Percentiles rank a stretch among this genome's conserved stretches.
phyloP scores from a whole-genome alignment of 2,329 filamentous ascomycete species.

The Aspergillus novofumigatus region DNA sequence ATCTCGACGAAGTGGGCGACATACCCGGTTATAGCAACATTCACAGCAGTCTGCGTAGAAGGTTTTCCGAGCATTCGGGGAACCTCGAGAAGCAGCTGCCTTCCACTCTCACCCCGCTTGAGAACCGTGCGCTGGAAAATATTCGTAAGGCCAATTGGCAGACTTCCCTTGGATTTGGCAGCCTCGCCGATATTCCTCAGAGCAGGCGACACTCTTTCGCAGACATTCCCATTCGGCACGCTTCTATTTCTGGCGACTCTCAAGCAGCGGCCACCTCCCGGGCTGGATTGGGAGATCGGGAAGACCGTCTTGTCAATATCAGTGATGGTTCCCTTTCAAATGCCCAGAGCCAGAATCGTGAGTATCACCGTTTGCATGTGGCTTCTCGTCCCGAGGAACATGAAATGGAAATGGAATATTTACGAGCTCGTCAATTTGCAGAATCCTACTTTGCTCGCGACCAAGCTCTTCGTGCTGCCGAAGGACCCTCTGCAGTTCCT shows the following conservation, averaged over 20 bases:
- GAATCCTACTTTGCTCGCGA: slow-evolving; percentile 44
- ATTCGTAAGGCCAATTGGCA: slow-evolving; percentile 49
- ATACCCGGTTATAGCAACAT: slow-evolving; percentile 38
- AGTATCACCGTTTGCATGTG: slow-evolving; percentile 37
- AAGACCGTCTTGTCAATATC: slow-evolving; percentile 35
- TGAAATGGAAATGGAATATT: slow-evolving; percentile 34
- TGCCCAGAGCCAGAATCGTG: slow-evolving; percentile 39
- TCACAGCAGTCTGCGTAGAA: slow-evolving; percentile 34
- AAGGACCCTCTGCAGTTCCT: slow-evolving; percentile 32
- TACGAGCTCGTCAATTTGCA: slow-evolving; percentile 38
- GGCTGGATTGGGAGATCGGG: slow-evolving; percentile 28
- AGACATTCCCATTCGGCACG: slow-evolving; percentile 46
- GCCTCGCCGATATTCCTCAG: slow-evolving; percentile 44
- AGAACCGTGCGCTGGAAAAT: slow-evolving; percentile 44
- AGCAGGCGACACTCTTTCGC: slow-evolving; percentile 51
- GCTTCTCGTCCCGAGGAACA: slow-evolving; percentile 27
- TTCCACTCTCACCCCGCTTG: slow-evolving; percentile 32
- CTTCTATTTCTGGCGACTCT: slow-evolving; percentile 38
- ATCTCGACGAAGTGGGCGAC: slow-evolving; percentile 41
- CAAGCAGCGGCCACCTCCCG: slow-evolving; percentile 19
- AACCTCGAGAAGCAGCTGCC: slow-evolving; percentile 39
- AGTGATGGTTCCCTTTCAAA: slow-evolving; percentile 33
- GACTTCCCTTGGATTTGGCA: slow-evolving; percentile 47
- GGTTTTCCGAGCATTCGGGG: slow-evolving; percentile 43
- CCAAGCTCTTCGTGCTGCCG: slow-evolving; percentile 30